Percentiles rank a stretch among this genome's conserved stretches.
Evolutionary conservation across 2,329 filamentous ascomycete genomes (phyloP).

Genomic region (Hypoxylon rubiginosum): DNA sequence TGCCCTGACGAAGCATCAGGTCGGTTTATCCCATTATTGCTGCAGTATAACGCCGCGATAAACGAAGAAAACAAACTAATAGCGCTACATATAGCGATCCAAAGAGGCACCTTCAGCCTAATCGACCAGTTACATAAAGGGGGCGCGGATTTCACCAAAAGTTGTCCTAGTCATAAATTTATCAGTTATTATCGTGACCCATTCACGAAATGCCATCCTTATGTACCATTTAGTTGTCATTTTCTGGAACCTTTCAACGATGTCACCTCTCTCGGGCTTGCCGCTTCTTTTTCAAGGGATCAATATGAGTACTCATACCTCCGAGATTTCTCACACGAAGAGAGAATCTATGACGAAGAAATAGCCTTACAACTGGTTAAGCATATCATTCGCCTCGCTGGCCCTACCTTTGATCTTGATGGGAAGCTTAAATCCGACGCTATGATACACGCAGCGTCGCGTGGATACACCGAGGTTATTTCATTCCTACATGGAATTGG

Average conservation of each 20-base stretch:
- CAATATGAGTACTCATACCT: too few species aligned
- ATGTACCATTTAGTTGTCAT: too few species aligned
- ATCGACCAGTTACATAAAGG: conserved; percentile 5
- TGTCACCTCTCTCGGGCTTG: conserved; percentile 5
- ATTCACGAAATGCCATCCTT: too few species aligned
- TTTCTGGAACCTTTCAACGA: background rate
- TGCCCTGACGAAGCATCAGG: background rate
- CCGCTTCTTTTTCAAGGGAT: background rate
- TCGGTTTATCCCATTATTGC: background rate
- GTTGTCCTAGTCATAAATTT: background rate
- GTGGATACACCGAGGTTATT: conserved; percentile 12
- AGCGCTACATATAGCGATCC: background rate
- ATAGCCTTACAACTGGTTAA: conserved; percentile 7
- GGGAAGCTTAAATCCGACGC: conserved; percentile 17
- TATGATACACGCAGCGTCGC: conserved; percentile 12
- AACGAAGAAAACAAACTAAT: background rate
- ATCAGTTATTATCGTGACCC: background rate
- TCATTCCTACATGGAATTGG: conserved; percentile 9
- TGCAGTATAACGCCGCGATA: background rate
- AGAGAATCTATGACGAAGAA: background rate
- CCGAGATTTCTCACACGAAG: too few species aligned
- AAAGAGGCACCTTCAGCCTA: background rate
- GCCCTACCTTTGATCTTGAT: conserved; percentile 8
- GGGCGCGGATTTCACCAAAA: background rate
- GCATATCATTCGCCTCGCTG: background rate